Conservation (phyloP, 2,329 filamentous ascomycete genomes). For the Fusarium sp. region DNA sequence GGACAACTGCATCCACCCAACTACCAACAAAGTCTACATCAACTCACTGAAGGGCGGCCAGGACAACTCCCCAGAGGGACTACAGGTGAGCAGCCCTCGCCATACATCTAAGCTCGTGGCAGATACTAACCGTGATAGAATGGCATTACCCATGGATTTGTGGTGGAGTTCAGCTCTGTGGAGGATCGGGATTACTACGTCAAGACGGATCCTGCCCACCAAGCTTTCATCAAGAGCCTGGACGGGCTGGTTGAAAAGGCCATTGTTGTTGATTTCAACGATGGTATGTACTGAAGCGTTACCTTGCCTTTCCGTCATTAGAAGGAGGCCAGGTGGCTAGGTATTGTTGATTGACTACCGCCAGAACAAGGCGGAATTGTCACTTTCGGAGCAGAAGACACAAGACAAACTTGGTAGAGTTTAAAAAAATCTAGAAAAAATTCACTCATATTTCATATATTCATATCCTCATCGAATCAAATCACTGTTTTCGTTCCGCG, state of each 20-base stretch:
- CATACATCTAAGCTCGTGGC: background rate
- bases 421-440: background rate
- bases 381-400: background rate
- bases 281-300: constrained; percentile 52
- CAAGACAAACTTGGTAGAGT: background rate
- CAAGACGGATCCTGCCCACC: constrained; percentile 72
- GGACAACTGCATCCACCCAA: constrained; percentile 71
- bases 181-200: constrained; percentile 78
- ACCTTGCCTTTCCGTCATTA: background rate
- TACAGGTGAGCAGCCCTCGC: constrained; percentile 59
- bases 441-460: background rate
- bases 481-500: background rate
- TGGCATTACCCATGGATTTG: constrained; percentile 76
- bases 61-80: constrained; percentile 72
- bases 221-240: constrained; percentile 66
- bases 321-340: background rate
- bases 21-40: constrained; percentile 70
- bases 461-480: background rate
- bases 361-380: background rate
- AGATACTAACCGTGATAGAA: constrained; percentile 53
- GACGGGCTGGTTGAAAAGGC: constrained; percentile 62
- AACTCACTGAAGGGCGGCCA: constrained; percentile 67
- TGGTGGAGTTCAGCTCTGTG: constrained; percentile 72
- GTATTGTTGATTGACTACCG: background rate
- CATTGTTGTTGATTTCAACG: constrained; percentile 70